Evolutionary conservation across 495 filamentous ascomycete species (phyloP), one percentile per base, ranked within the genome.

Genomic region (Xylaria bambusicola): DNA sequence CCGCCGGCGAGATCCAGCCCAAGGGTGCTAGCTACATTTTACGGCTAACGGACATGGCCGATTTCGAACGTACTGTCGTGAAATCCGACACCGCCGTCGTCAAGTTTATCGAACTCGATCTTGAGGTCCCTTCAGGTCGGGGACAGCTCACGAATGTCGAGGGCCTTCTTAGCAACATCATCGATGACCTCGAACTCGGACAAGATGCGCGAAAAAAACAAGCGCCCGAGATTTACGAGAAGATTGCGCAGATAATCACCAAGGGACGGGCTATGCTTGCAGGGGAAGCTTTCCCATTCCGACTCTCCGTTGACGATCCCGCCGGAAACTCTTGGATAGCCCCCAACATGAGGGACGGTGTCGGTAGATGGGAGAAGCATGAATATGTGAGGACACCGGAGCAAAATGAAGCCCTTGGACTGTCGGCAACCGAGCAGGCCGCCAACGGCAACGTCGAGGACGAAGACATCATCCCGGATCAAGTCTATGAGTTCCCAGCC

Each of bases 321-420:
- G 89, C 92, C 3, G 94, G 94, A n/a, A 99, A 99, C 79, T 95
- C 91, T 3, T 98, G 90, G 84, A 95, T 99, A 65, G 91, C 96
- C 49, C 94, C 94, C 29, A 88, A 89, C 60, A 82, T 87, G 56
- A 75, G 82, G 40, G 90, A 93, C 65, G 73, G 77, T 53, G 85
- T 89, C 6, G 87, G 85, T 48, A 97, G 96, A 73, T 97, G 92
- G 84, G 79, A 78, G 24, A 88, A 90, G 63, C 80, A 77, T 40
- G 88, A 97, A 67, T 99, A 96, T 68, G 71, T 86, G 5, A 85
- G 94, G 29, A 92, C 88, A 0, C 78, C 86, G 2, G 88, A 89
- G 64, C 92, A 97, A 73, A 99, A 99, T 64, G 86, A 85, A 45
- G 82, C 82, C 17, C 81, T 97, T 7, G 92, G 87, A 48, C 85